These are phyloP conservation scores for Aegilops sharonensis DNA, from an alignment of 176 grass and related monocot species.

Conservation along the genomic window DNA sequence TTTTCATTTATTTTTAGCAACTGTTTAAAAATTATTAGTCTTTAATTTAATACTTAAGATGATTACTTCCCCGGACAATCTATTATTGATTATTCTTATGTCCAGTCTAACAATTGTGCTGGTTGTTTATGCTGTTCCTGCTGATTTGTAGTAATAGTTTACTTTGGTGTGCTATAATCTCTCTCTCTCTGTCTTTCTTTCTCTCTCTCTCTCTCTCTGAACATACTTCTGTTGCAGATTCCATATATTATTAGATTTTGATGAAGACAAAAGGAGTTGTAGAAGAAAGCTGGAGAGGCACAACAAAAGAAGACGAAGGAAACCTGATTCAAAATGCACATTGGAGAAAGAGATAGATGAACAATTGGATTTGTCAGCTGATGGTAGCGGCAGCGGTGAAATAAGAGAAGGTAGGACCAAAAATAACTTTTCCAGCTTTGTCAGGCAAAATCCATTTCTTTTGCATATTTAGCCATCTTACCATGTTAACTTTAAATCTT, in stretches of 20 bases:
- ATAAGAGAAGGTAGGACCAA: constrained; percentile 55
- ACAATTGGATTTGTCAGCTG: constrained; percentile 51
- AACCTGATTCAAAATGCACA: constrained; percentile 59
- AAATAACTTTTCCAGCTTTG: not conserved
- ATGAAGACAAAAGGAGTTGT: constrained; percentile 98
- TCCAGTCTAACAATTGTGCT: not conserved
- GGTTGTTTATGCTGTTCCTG: not conserved
- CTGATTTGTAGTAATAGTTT: constrained; percentile 25
- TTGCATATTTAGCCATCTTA: not conserved
- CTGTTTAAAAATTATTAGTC: not conserved
- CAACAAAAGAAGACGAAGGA: constrained; percentile 91
- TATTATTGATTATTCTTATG: constrained; percentile 9
- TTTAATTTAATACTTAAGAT: not conserved
- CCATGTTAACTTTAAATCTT: not conserved
- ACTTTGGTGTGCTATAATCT: not conserved
- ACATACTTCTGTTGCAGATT: constrained; percentile 54
- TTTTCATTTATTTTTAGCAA: constrained; percentile 1
- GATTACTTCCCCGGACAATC: not conserved
- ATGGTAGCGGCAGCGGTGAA: constrained; percentile 51
- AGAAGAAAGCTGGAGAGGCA: constrained; percentile 94
- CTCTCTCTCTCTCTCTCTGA: not conserved
- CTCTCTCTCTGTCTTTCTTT: not conserved
- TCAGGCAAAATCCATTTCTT: not conserved
- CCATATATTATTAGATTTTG: constrained; percentile 92
- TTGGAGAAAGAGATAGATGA: constrained; percentile 66